Base-by-base conservation (phyloP, 441 rosid genomes). In the Hura crepitans region DNA sequence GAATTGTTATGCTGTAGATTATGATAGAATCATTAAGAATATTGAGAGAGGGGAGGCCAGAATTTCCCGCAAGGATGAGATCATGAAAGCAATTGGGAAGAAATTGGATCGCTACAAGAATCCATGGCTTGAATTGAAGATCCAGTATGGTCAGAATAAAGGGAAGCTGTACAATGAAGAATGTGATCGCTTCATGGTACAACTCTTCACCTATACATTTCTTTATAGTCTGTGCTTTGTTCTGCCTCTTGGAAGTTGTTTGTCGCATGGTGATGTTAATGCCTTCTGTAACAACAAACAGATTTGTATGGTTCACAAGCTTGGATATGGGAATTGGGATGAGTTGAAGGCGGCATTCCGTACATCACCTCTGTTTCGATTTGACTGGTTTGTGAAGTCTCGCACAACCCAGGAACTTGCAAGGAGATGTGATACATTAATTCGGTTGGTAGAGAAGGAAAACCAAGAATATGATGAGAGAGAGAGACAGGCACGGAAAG, bases 241-340 rank as follows among this genome's bases (percentile, higher is more conserved):
- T 17, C 12, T 10, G n/a, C 25, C 45, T 15, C 25, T 31, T 7
- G 31, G 13, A 14, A 17, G 13, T 14, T 59, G n/a, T 30, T 27
- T 2, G 45, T 22, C 31, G 2, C 31, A 22, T 7, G 6, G 9
- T 17, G 72, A 53, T 66, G 43, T 54, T 71, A 66, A 73, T 71
- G 12, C 15, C 54, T 49, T 70, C 43, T 63, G 30, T 28, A 47
- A 9, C 65, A 43, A 50, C 54, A 9, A 22, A 62, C 88, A 92
- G 99, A 86, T 92, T 78, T 93, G 99, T 90, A 96, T 88, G 98
- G 90, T 96, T 73, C 98, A 93, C 87, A 87, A 91, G 79, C 94
- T 96, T 80, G 98, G 99, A 13, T 93, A 96, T 79, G 99, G 99
- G 72, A 93, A 96, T 69, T 96, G 99, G 97, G 99, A 96, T 70